A percentile compares a stretch with the other conserved stretches of the same genome.
Conservation (phyloP, 306 rosid species). For the Ceratonia siliqua region DNA sequence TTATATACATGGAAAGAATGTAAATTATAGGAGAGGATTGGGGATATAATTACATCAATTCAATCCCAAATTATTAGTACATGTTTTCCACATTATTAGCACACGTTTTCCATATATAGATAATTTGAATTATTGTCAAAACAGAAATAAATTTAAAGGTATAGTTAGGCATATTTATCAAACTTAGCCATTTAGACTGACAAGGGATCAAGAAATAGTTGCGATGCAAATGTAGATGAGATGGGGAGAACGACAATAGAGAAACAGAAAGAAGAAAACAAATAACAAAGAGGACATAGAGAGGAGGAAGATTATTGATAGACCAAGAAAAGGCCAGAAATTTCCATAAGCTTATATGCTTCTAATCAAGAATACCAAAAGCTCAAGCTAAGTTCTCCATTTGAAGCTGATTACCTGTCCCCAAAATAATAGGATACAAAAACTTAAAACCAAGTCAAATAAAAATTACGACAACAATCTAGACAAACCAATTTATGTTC, state of each 20-base stretch:
- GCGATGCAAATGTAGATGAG: neutral
- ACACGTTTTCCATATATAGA: no score
- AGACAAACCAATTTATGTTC: neutral
- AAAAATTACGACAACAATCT: neutral
- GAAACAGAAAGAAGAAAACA: neutral
- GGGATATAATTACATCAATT: no score
- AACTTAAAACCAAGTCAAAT: neutral
- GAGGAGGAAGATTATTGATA: neutral
- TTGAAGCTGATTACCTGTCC: neutral
- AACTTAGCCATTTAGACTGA: no score
- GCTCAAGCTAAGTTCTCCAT: neutral
- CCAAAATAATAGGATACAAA: neutral
- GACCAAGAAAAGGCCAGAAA: neutral
- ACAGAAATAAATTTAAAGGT: neutral
- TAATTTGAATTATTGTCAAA: no score
- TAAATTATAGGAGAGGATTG: no score
- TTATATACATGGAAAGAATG: no score
- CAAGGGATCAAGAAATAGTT: neutral
- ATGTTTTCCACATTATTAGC: no score
- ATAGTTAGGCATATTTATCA: no score
- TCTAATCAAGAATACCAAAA: neutral
- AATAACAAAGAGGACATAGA: no score
- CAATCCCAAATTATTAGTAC: no score
- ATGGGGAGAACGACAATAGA: neutral
- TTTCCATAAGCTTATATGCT: neutral